phyloP scores from a whole-genome alignment of 352 stramenopile genomes.

The Phytophthora vignae region DNA sequence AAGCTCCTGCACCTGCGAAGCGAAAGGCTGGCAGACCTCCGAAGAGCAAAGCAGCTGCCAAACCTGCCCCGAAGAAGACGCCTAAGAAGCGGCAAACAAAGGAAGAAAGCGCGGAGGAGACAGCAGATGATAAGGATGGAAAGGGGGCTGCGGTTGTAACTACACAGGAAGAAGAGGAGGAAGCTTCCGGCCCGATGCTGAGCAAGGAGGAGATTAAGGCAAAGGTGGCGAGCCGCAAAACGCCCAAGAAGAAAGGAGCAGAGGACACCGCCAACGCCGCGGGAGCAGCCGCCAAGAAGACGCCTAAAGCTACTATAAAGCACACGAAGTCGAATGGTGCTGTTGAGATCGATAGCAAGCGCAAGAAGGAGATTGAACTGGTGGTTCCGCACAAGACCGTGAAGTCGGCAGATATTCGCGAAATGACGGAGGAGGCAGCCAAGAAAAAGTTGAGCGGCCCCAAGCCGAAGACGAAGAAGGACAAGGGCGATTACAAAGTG shows the following conservation, averaged over 20 bases:
- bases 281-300: slow-evolving; percentile 47
- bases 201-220: slow-evolving; percentile 86
- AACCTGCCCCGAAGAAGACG: slow-evolving; percentile 20
- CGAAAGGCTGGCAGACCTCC: slow-evolving; percentile 52
- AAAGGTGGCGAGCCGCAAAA: slow-evolving; percentile 75
- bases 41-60: slow-evolving; percentile 43
- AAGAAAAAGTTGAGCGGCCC: slow-evolving; percentile 55
- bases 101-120: slow-evolving; percentile 19
- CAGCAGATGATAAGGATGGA: slow-evolving; percentile 6
- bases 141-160: neutral
- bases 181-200: slow-evolving; percentile 33
- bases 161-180: slow-evolving; percentile 55
- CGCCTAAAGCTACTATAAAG: slow-evolving; percentile 40
- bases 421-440: slow-evolving; percentile 75
- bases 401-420: slow-evolving; percentile 78
- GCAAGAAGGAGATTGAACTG: slow-evolving; percentile 85
- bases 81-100: slow-evolving; percentile 34
- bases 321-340: slow-evolving; percentile 37
- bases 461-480: slow-evolving; percentile 60
- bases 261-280: slow-evolving; percentile 34
- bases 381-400: slow-evolving; percentile 80
- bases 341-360: slow-evolving; percentile 71
- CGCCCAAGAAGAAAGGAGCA: slow-evolving; percentile 67
- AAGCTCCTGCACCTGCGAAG: slow-evolving; percentile 44
- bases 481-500: slow-evolving; percentile 76